phyloP scores from a whole-genome alignment of 2,329 filamentous ascomycete genomes.

The Fusarium algeriense region DNA sequence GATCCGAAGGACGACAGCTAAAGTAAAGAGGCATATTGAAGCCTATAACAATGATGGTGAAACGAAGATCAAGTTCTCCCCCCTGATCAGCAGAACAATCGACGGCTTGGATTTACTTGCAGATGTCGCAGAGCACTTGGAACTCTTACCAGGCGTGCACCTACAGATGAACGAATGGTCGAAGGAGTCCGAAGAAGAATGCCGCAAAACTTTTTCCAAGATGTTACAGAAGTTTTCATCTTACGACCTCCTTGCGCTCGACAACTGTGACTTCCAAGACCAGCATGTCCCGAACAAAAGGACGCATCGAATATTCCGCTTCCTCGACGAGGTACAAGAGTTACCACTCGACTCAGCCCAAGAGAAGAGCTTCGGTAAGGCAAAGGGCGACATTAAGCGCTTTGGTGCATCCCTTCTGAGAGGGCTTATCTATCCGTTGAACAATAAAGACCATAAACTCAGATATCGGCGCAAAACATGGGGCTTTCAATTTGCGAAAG shows the following conservation, averaged over 20 bases:
- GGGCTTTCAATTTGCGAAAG: not conserved
- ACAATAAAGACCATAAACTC: not conserved
- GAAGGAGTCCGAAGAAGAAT: not conserved
- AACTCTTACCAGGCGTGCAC: slow-evolving; percentile 3
- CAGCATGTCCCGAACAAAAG: slow-evolving; percentile 26
- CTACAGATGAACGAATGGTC: not conserved
- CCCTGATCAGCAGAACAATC: slow-evolving; percentile 39
- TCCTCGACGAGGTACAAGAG: slow-evolving; percentile 42
- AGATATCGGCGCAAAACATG: not conserved
- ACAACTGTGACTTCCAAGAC: slow-evolving; percentile 29
- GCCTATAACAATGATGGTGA: slow-evolving; percentile 29
- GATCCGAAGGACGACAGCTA: slow-evolving; percentile 36
- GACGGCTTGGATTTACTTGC: slow-evolving; percentile 39
- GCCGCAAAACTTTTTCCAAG: not conserved
- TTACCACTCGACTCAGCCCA: slow-evolving; percentile 3
- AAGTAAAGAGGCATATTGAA: slow-evolving; percentile 34
- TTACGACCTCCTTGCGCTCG: slow-evolving; percentile 34
- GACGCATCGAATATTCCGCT: slow-evolving; percentile 21
- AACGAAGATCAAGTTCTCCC: slow-evolving; percentile 23
- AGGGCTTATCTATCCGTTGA: slow-evolving; percentile 26
- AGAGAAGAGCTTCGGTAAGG: slow-evolving; percentile 23
- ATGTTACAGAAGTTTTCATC: not conserved
- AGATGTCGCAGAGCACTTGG: slow-evolving; percentile 40
- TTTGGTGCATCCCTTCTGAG: slow-evolving; percentile 41
- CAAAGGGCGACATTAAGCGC: slow-evolving; percentile 42